Evolutionary conservation across 495 filamentous ascomycete species (phyloP), one percentile per base, ranked within the genome.

Genomic region (Aspergillus haitiensis): DNA sequence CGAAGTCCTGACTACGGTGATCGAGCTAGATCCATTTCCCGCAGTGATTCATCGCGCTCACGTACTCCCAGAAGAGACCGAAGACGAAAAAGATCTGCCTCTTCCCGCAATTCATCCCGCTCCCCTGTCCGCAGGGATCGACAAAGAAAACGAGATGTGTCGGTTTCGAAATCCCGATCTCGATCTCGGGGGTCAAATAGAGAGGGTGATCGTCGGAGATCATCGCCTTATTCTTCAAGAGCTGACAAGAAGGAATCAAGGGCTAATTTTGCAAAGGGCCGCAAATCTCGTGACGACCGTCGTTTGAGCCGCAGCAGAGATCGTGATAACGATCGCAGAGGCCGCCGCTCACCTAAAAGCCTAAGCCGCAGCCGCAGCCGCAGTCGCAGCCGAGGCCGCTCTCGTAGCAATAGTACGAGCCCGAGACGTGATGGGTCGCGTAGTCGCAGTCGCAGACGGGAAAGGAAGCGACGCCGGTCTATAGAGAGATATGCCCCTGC

Each of bases 1-100:
- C 77, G 73, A 63, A 76, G 63, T 65, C 68, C 72, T 66, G 69
- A 74, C 68, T 73, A 78, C 66, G 76, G 79, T 81, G 79, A 79
- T 75, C 78, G 79, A 75, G 67, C 72, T 67, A 72, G 80, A 78
- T 80, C 79, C 68, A 71, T 58, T 61, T 65, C 73, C 71, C 72
- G 72, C 70, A 77, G 70, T 78, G 70, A 75, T 62, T 78, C 78
- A 69, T 81, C 81, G 55, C 80, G 81, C 84, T 88, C 85, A 85
- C 85, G 72, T 76, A 80, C 78, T 67, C 75, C 79, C 74, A 86
- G 84, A 82, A 70, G 79, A 80, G 68, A 73, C 60, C 78, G 71
- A 69, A 69, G 71, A 63, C 69, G 72, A 68, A 68, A 63, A 63
- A 66, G 70, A 64, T 78, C 76, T 46, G 62, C 72, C 52, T 77